Percentiles rank a stretch among this genome's conserved stretches.
Evolutionary conservation across 805 yeast genomes (phyloP).

Genomic region (Metschnikowia drakensbergensis): DNA sequence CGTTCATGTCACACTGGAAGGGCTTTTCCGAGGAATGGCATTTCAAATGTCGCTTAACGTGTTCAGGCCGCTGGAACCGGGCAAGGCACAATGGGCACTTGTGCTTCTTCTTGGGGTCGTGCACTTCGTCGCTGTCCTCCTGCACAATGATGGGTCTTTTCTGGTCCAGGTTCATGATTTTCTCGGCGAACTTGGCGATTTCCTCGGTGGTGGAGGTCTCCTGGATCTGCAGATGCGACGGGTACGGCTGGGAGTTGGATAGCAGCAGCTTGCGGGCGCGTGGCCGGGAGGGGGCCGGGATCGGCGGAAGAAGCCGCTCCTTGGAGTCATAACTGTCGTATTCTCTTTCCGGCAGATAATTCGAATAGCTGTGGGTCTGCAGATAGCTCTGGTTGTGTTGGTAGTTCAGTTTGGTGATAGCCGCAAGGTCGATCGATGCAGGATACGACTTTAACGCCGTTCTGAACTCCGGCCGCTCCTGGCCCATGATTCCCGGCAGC

Average conservation of each 20-base stretch:
- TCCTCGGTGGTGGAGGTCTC: constrained; percentile 19
- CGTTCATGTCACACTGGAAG: constrained; percentile 47
- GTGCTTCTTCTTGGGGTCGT: constrained; percentile 53
- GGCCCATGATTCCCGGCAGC: constrained; percentile 15
- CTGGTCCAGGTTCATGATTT: constrained; percentile 20
- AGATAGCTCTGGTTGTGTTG: background rate
- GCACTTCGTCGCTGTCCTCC: constrained; percentile 31
- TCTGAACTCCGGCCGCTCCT: constrained; percentile 11
- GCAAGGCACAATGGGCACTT: constrained; percentile 62
- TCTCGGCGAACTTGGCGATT: constrained; percentile 20
- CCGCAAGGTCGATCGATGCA: constrained; percentile 52
- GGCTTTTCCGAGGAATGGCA: constrained; percentile 58
- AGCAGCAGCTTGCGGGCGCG: constrained; percentile 4
- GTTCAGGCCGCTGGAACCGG: constrained; percentile 66
- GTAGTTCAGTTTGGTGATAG: constrained; percentile 39
- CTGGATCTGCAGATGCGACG: constrained; percentile 16
- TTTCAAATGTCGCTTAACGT: constrained; percentile 62
- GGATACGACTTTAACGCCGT: constrained; percentile 39
- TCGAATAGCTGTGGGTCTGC: background rate
- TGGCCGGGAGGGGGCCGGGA: constrained; percentile 5
- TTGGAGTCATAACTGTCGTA: background rate
- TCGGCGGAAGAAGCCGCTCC: constrained; percentile 7
- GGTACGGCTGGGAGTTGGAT: constrained; percentile 7
- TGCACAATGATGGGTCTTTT: constrained; percentile 21
- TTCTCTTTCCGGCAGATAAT: constrained; percentile 4